Evolutionary conservation across 148 eudicot genomes (phyloP).

Genomic region (Rhododendron mucronatum): DNA sequence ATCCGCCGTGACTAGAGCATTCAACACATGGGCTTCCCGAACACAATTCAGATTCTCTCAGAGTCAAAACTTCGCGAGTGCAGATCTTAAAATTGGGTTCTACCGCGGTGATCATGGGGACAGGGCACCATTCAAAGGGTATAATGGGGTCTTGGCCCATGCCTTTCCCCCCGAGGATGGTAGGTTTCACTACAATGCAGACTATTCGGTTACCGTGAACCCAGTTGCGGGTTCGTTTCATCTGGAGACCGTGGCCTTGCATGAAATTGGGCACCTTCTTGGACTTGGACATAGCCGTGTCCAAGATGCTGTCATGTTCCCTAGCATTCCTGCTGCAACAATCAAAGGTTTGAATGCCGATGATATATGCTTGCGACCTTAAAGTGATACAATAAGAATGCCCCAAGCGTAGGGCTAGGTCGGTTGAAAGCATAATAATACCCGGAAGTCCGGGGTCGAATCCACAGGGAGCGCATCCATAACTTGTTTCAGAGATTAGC

Average conservation of each 20-base stretch:
- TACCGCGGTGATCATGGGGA: constrained; percentile 22
- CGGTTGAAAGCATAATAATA: too few relatives aligned
- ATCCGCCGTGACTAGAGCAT: constrained; percentile 6
- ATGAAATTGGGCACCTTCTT: constrained; percentile 31
- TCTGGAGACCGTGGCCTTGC: constrained; percentile 18
- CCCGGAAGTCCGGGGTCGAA: too few relatives aligned
- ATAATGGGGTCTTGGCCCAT: constrained; percentile 16
- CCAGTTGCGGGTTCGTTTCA: neutral
- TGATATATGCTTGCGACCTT: too few relatives aligned
- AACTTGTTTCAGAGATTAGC: too few relatives aligned
- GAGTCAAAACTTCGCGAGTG: neutral
- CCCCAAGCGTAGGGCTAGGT: too few relatives aligned
- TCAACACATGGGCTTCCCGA: constrained; percentile 15
- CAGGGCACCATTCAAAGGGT: constrained; percentile 13
- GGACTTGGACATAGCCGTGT: neutral
- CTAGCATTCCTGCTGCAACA: neutral
- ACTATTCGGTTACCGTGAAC: constrained; percentile 6
- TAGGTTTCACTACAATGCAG: constrained; percentile 19
- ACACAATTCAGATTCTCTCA: constrained; percentile 20
- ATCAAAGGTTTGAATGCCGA: constrained; percentile 15
- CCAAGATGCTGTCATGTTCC: neutral
- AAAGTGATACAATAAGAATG: too few relatives aligned
- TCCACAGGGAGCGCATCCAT: too few relatives aligned
- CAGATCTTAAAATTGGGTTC: constrained; percentile 21
- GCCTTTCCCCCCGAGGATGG: constrained; percentile 17